A percentile compares a stretch with the other conserved stretches of the same genome.
Conservation (phyloP, 257 asterid genomes). For the Coffea canephora region DNA sequence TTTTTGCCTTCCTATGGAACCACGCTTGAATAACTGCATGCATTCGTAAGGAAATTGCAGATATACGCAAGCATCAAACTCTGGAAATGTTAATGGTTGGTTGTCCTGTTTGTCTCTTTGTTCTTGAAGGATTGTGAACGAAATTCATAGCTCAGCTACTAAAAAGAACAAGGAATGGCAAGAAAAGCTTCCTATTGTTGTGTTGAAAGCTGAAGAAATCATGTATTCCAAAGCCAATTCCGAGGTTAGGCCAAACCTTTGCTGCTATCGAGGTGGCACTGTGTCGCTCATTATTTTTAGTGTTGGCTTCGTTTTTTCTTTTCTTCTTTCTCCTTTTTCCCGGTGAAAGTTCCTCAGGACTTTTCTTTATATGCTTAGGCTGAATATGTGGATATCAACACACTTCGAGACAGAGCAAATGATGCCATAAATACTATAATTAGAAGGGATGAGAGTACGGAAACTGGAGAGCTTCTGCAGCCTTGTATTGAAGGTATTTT, state of each 20-base stretch:
- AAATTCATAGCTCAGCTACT: conserved; percentile 60
- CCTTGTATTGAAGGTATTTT: conserved; percentile 92
- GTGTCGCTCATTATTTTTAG: not conserved
- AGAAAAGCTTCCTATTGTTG: conserved; percentile 92
- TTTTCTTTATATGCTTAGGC: conserved; percentile 47
- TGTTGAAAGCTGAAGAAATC: conserved; percentile 85
- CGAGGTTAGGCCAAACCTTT: conserved; percentile 44
- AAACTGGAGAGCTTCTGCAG: conserved; percentile 61
- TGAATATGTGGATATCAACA: conserved; percentile 74
- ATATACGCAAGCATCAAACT: not conserved
- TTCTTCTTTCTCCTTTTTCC: not conserved
- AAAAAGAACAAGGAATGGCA: conserved; percentile 93
- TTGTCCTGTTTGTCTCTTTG: not conserved
- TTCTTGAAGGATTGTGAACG: conserved; percentile 50
- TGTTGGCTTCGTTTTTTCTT: not conserved
- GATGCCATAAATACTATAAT: conserved; percentile 82
- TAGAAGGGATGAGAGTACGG: conserved; percentile 67
- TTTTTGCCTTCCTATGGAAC: not conserved
- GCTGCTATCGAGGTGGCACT: not conserved
- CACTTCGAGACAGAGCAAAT: conserved; percentile 77
- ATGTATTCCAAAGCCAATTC: conserved; percentile 93
- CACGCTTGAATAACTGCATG: not conserved
- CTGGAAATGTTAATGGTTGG: not conserved
- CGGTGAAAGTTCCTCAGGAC: conserved; percentile 5
- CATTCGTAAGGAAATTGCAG: not conserved